Conservation (phyloP, 2,329 filamentous ascomycete genomes). For the Ceratocystis papillata region DNA sequence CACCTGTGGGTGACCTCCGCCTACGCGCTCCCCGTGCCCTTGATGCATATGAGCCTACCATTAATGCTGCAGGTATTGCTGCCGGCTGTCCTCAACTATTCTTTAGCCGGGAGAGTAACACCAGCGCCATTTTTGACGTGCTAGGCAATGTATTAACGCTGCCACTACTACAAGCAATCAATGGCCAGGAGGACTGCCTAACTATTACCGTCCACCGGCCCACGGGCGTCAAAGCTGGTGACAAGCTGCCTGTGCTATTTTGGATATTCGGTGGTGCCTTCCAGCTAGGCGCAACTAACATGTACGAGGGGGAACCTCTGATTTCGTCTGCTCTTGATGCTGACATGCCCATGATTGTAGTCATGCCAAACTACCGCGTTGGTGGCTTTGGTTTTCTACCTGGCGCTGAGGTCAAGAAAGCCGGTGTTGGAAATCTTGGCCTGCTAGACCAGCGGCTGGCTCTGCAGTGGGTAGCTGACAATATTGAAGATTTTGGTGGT, state of each 20-base stretch:
- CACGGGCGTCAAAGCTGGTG: conserved; percentile 33
- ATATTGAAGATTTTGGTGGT: conserved; percentile 55
- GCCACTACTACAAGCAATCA: conserved; percentile 36
- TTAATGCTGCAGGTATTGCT: conserved; percentile 41
- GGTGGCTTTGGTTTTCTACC: conserved; percentile 53
- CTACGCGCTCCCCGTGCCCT: conserved; percentile 49
- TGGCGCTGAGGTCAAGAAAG: conserved; percentile 44
- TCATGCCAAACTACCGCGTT: conserved; percentile 54
- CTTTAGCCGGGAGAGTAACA: conserved; percentile 34
- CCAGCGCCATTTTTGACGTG: conserved; percentile 30
- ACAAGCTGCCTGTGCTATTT: conserved; percentile 44
- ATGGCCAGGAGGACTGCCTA: conserved; percentile 43
- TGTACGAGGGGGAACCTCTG: conserved; percentile 33
- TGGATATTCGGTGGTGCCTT: conserved; percentile 50
- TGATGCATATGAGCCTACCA: conserved; percentile 39
- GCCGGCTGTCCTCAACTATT: conserved; percentile 50
- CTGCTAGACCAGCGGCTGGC: conserved; percentile 50
- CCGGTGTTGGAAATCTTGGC: conserved; percentile 49
- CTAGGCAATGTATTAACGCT: conserved; percentile 35
- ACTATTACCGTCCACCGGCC: conserved; percentile 41
- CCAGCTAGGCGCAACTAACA: conserved; percentile 31
- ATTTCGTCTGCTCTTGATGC: conserved; percentile 33
- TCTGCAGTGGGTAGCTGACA: conserved; percentile 53
- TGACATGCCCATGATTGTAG: conserved; percentile 50
- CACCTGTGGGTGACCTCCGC: conserved; percentile 46